A percentile compares a stretch with the other conserved stretches of the same genome.
Conservation (phyloP, 176 grass and related monocot genomes). For the Bonia amplexicaulis region DNA sequence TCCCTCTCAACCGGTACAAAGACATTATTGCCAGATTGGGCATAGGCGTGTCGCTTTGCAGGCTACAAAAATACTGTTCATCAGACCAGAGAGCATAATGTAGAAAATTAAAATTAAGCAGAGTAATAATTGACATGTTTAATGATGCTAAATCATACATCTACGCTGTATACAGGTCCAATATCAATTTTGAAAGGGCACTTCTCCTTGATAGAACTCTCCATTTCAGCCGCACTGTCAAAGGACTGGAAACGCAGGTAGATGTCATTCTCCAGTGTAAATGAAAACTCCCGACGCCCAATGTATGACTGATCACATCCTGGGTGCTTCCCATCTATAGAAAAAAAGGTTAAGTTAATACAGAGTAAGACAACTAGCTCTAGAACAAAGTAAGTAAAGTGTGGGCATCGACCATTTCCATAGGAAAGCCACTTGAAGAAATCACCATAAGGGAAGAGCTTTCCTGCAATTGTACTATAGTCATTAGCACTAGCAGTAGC, state of each 20-base stretch:
- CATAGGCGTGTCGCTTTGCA: constrained; percentile 82
- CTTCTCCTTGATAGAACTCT: constrained; percentile 78
- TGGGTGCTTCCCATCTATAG: constrained; percentile 84
- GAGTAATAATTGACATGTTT: background rate
- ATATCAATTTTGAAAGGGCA: constrained; percentile 93
- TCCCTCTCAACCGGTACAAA: constrained; percentile 86
- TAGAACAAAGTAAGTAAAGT: background rate
- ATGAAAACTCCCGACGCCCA: constrained; percentile 80
- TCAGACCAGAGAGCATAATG: constrained; percentile 3
- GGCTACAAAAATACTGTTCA: constrained; percentile 42
- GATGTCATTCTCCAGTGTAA: constrained; percentile 88
- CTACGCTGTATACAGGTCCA: constrained; percentile 83
- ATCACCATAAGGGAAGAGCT: constrained; percentile 56
- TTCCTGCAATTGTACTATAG: constrained; percentile 35
- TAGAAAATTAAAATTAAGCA: background rate
- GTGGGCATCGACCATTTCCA: constrained; percentile 63
- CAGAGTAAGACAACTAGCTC: background rate
- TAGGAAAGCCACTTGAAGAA: constrained; percentile 56
- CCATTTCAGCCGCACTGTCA: constrained; percentile 59
- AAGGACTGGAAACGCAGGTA: constrained; percentile 90
- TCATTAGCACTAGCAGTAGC: constrained; percentile 4
- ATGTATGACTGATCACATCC: constrained; percentile 80
- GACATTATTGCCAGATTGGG: constrained; percentile 72
- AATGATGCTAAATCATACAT: constrained; percentile 48
- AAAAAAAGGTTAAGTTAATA: background rate